Conservation (phyloP, 2,329 filamentous ascomycete species). For the Nigrospora osmanthi region DNA sequence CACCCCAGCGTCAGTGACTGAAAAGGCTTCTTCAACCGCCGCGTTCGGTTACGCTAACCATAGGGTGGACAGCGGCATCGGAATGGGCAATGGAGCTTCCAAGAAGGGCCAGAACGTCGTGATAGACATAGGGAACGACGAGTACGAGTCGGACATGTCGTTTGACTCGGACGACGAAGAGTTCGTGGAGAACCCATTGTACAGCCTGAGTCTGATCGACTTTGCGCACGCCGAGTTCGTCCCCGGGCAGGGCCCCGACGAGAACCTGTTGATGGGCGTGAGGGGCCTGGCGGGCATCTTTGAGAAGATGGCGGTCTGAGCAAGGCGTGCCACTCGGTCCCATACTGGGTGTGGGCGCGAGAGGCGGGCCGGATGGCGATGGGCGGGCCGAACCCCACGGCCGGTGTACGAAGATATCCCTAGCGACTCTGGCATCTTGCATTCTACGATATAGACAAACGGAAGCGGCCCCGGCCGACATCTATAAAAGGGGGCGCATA, state of each 20-base stretch:
- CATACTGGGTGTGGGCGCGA: too few relatives aligned
- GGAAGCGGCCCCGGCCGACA: neutral
- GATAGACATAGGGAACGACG: constrained; percentile 14
- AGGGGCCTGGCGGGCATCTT: constrained; percentile 66
- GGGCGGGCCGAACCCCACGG: too few relatives aligned
- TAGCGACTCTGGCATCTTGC: too few relatives aligned
- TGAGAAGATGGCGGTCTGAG: constrained; percentile 40
- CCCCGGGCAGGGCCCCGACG: constrained; percentile 74
- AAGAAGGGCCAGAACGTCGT: constrained; percentile 1
- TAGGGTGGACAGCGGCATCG: constrained; percentile 50
- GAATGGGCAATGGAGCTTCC: constrained; percentile 27
- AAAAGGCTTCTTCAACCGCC: constrained; percentile 11
- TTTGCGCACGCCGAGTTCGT: constrained; percentile 90
- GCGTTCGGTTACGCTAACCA: constrained; percentile 20
- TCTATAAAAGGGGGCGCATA: too few relatives aligned
- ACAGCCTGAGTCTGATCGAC: constrained; percentile 82
- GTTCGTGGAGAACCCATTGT: constrained; percentile 44
- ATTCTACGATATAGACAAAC: too few relatives aligned
- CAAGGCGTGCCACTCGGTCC: too few relatives aligned
- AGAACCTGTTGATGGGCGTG: constrained; percentile 72
- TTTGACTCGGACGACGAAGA: constrained; percentile 49
- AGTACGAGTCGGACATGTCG: constrained; percentile 35
- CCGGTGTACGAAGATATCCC: too few relatives aligned
- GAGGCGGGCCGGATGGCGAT: too few relatives aligned
- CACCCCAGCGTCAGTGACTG: constrained; percentile 8